Evolutionary conservation across 805 yeast genomes (phyloP), one percentile per base, ranked within the genome.

Genomic region (Sugiyamaella lignohabitans): DNA sequence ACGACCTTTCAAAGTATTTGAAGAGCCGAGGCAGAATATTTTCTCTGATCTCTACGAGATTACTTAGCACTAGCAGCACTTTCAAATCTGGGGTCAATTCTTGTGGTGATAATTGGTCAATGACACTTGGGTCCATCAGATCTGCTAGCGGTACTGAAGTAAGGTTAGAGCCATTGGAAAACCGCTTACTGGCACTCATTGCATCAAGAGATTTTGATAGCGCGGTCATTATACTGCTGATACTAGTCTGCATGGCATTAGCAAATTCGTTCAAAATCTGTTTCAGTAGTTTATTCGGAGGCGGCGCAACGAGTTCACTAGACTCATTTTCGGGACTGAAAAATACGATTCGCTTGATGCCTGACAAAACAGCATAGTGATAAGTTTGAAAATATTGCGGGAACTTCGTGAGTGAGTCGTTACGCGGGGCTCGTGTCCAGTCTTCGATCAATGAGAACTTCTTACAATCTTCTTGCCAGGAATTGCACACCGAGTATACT

Each of bases 61-160:
- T 82, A 38, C 80, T 72, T 38, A 81, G 59, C 0, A 83, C 73
- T 34, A 76, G 57, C 32, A 79, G 63, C 11, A 78, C 67, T 49
- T 75, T 75, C 4, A 71, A 59, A 43, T 75, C 87, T 45, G 71
- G 68, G 1, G 73, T 66, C 65, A 75, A 54, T 61, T 75, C 51
- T 57, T 62, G 52, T 58, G 76, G 56, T 61, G 64, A 43, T 64
- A 75, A 35, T 64, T 67, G 52, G 56, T 54, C 54, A 55, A 66
- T 50, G 45, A 67, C 61, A 18, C 65, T 62, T 66, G 14, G 66
- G 14, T 27, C 32, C 32, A 27, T 27, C 54, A 5, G 63, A 18
- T 27, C 35, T 16, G 32, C 4, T 6, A 38, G 24, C 10, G n/a
- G n/a, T 11, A 36, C 23, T 27, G 32, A 37, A 11, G 34, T 21